Percentiles rank a stretch among this genome's conserved stretches.
phyloP scores from a whole-genome alignment of 2,329 filamentous ascomycete genomes.

The Dactylellina haptotyla region DNA sequence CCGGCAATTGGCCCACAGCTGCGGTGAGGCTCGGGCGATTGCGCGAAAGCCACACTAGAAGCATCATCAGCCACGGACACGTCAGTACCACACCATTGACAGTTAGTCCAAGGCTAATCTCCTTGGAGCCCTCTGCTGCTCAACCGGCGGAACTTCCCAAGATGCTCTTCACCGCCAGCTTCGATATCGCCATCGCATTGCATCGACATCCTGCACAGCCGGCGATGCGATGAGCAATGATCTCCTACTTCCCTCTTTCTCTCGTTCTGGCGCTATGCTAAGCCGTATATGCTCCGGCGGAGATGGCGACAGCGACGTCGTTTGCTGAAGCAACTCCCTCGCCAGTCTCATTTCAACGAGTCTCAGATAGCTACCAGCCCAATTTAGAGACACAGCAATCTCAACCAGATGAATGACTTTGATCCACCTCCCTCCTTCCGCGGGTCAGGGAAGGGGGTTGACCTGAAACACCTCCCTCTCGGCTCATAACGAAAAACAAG shows the following conservation, averaged over 20 bases:
- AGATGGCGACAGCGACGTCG: neutral
- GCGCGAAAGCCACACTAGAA: slow-evolving; percentile 32
- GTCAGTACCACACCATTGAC: slow-evolving; percentile 47
- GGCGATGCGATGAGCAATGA: slow-evolving; percentile 40
- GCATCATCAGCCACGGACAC: slow-evolving; percentile 47
- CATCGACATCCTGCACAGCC: slow-evolving; percentile 11
- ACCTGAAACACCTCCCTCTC: slow-evolving; percentile 47
- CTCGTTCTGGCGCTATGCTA: neutral
- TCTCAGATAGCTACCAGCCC: slow-evolving; percentile 30
- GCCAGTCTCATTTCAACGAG: slow-evolving; percentile 14
- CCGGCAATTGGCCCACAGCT: slow-evolving; percentile 40
- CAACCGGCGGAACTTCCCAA: slow-evolving; percentile 7
- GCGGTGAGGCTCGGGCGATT: slow-evolving; percentile 43
- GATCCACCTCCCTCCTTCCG: slow-evolving; percentile 25
- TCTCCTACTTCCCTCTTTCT: neutral
- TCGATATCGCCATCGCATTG: slow-evolving; percentile 39
- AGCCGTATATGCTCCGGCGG: too few species aligned
- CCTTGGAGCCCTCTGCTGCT: neutral
- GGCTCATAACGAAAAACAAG: slow-evolving; percentile 47
- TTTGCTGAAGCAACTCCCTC: slow-evolving; percentile 14
- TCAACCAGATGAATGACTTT: slow-evolving; percentile 22
- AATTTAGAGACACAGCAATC: slow-evolving; percentile 46
- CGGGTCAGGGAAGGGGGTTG: slow-evolving; percentile 19
- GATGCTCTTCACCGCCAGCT: neutral
- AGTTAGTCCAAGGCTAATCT: neutral